A percentile compares a stretch with the other conserved stretches of the same genome.
These are phyloP conservation scores for Gossypium thurberi DNA, from an alignment of 345 rosid genomes.

Conservation along the genomic window DNA sequence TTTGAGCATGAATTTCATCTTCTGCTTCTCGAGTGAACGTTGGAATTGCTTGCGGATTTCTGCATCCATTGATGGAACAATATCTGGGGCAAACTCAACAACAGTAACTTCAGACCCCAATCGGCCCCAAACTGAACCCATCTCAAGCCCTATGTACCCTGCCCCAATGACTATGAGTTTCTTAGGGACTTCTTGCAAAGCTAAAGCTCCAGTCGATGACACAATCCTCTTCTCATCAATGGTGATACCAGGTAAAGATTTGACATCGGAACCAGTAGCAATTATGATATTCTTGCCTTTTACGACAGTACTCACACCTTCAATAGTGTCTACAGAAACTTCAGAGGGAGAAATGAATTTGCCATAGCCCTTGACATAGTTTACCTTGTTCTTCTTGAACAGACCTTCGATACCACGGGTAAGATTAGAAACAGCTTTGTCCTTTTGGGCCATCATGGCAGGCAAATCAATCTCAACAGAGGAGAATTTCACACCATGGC, in stretches of 20 bases:
- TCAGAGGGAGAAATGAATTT: conserved; percentile 81
- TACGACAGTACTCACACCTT: conserved; percentile 69
- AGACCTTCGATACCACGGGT: conserved; percentile 92
- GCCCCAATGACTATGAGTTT: conserved; percentile 95
- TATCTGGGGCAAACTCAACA: conserved; percentile 90
- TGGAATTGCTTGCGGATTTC: conserved; percentile 96
- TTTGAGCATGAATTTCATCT: conserved; percentile 97
- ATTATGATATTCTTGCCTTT: conserved; percentile 88
- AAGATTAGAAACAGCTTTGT: conserved; percentile 80
- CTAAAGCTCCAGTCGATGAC: conserved; percentile 93
- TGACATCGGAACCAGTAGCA: conserved; percentile 96
- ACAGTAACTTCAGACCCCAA: conserved; percentile 97
- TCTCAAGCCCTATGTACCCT: conserved; percentile 97
- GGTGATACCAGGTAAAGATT: conserved; percentile 87
- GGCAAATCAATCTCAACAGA: conserved; percentile 93
- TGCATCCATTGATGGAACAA: conserved; percentile 94
- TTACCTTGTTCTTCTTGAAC: conserved; percentile 96
- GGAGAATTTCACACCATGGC: conserved; percentile 82
- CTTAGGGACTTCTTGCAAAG: conserved; percentile 75
- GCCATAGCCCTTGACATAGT: conserved; percentile 91
- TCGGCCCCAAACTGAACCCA: conserved; percentile 97
- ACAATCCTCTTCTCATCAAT: conserved; percentile 92
- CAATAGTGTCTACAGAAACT: conserved; percentile 78
- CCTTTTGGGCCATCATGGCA: conserved; percentile 94
- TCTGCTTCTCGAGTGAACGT: conserved; percentile 85